These are phyloP conservation scores for Fusarium lateritium DNA, from an alignment of 2,329 filamentous ascomycete species.

Conservation along the genomic window DNA sequence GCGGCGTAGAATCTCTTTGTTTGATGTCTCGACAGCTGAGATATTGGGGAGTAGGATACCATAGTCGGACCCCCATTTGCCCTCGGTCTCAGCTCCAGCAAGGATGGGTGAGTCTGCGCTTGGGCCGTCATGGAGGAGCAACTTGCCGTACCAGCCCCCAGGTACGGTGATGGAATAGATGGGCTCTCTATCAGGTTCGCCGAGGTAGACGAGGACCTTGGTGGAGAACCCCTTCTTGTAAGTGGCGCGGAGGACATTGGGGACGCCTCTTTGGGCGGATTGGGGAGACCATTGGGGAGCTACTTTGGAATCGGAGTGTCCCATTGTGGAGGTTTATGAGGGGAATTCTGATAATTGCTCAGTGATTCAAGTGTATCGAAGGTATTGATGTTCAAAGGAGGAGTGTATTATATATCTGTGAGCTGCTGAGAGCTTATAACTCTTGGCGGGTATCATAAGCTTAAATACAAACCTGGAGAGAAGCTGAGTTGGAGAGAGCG, in stretches of 20 bases:
- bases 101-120: slow-evolving; percentile 4
- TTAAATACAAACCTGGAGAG: neutral
- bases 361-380: neutral
- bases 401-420: neutral
- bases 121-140: slow-evolving; percentile 23
- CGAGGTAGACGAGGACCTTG: slow-evolving; percentile 20
- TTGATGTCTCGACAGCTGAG: neutral
- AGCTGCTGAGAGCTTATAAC: neutral
- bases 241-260: slow-evolving; percentile 7
- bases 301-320: slow-evolving; percentile 12
- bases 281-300: slow-evolving; percentile 2
- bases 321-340: slow-evolving; percentile 5
- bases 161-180: slow-evolving; percentile 6
- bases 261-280: slow-evolving; percentile 5
- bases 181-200: slow-evolving; percentile 12
- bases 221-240: slow-evolving; percentile 18
- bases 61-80: slow-evolving; percentile 6
- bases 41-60: slow-evolving; percentile 21
- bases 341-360: neutral
- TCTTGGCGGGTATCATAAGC: neutral
- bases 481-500: neutral
- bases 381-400: neutral
- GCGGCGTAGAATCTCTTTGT: slow-evolving; percentile 10
- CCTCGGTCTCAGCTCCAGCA: neutral
- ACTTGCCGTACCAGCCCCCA: slow-evolving; percentile 9